A percentile compares a stretch with the other conserved stretches of the same genome.
Evolutionary conservation across 805 yeast species (phyloP).

Genomic region (Debaryomyces castellii): DNA sequence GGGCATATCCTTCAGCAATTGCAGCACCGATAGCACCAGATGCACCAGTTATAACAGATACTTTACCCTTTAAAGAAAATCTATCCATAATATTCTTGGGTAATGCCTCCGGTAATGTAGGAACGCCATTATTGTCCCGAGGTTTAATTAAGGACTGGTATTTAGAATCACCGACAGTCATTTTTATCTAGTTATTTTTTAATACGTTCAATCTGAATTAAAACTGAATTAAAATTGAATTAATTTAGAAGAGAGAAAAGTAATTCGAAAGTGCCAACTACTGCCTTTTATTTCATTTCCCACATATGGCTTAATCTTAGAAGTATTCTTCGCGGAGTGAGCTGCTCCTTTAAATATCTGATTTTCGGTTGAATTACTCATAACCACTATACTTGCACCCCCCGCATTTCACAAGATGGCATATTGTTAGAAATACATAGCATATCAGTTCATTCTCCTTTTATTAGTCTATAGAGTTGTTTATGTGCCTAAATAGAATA

Average conservation of each 20-base stretch:
- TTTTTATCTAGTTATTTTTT: not conserved
- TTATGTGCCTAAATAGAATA: no score
- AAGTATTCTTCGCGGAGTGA: not conserved
- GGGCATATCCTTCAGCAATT: slow-evolving; percentile 79
- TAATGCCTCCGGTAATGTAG: slow-evolving; percentile 54
- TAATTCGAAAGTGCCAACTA: not conserved
- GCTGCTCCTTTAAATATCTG: not conserved
- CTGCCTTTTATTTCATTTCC: not conserved
- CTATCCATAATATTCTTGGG: slow-evolving; percentile 58
- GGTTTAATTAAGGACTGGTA: slow-evolving; percentile 22
- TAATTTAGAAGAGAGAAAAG: no score
- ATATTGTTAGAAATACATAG: no score
- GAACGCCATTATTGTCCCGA: slow-evolving; percentile 38
- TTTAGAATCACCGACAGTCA: not conserved
- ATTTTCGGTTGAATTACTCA: not conserved
- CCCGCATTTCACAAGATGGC: not conserved
- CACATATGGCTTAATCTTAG: not conserved
- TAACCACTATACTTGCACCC: not conserved
- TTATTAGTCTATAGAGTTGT: no score
- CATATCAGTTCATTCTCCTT: no score
- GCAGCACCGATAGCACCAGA: slow-evolving; percentile 81
- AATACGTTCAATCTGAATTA: no score
- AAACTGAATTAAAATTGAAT: not conserved
- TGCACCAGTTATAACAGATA: slow-evolving; percentile 80
- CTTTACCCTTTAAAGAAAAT: slow-evolving; percentile 78